These are phyloP conservation scores for Trichoderma reesei DNA, from an alignment of 495 filamentous ascomycete genomes.

Conservation along the genomic window DNA sequence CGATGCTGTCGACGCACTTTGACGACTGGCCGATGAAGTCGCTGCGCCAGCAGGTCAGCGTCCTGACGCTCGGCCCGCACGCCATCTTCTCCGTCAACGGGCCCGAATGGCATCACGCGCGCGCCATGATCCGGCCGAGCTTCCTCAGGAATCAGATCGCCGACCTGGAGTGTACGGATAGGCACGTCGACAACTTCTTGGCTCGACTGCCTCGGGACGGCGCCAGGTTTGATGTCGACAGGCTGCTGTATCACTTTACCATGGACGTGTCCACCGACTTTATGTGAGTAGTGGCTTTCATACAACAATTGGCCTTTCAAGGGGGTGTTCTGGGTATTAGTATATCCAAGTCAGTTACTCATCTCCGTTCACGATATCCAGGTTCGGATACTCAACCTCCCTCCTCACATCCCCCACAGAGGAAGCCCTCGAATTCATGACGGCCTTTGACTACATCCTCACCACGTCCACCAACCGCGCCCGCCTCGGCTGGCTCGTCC, in stretches of 20 bases:
- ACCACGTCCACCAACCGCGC: constrained; percentile 30
- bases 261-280: constrained; percentile 60
- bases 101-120: constrained; percentile 46
- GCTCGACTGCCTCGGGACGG: constrained; percentile 28
- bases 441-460: constrained; percentile 31
- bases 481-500: constrained; percentile 44
- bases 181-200: constrained; percentile 48
- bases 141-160: constrained; percentile 43
- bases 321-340: too few species aligned
- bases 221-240: constrained; percentile 48
- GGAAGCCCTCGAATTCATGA: constrained; percentile 26
- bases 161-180: constrained; percentile 44
- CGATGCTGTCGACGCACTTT: constrained; percentile 59
- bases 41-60: constrained; percentile 21
- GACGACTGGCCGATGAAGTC: constrained; percentile 40
- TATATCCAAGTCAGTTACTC: too few species aligned
- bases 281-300: constrained; percentile 25
- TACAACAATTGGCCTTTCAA: too few species aligned
- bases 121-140: constrained; percentile 36
- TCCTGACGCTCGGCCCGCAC: constrained; percentile 28
- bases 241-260: constrained; percentile 49
- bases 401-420: constrained; percentile 21
- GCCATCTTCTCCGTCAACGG: constrained; percentile 67
- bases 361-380: not conserved
- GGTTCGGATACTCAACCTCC: constrained; percentile 31